These are phyloP conservation scores for Fusarium annulatum DNA, from an alignment of 2,329 filamentous ascomycete genomes.

Conservation along the genomic window DNA sequence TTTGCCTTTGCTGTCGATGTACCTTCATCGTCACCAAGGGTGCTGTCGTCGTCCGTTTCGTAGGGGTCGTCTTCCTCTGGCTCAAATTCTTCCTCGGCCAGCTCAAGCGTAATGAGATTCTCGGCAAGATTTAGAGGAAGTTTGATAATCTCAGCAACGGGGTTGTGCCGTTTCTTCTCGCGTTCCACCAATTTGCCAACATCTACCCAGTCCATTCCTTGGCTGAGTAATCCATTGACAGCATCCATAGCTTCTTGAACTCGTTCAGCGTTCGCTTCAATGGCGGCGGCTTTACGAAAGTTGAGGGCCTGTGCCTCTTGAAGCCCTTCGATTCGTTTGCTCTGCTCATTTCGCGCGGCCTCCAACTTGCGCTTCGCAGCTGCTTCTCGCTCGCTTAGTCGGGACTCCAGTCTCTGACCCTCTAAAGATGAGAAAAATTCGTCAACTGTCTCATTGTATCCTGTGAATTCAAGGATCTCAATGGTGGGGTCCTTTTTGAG, in stretches of 20 bases:
- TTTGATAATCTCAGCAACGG: constrained; percentile 87
- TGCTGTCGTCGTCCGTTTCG: constrained; percentile 74
- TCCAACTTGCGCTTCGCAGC: constrained; percentile 86
- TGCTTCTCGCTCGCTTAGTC: constrained; percentile 83
- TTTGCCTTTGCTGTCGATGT: constrained; percentile 53
- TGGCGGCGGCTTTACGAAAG: constrained; percentile 86
- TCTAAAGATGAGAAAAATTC: constrained; percentile 98
- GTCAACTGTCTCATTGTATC: constrained; percentile 93
- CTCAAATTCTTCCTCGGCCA: constrained; percentile 76
- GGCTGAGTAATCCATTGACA: constrained; percentile 88
- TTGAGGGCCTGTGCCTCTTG: constrained; percentile 86
- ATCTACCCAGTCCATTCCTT: constrained; percentile 98
- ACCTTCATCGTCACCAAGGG: constrained; percentile 51
- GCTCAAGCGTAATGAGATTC: constrained; percentile 83
- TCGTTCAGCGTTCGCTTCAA: constrained; percentile 89
- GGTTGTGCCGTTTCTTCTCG: constrained; percentile 83
- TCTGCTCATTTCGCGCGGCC: constrained; percentile 84
- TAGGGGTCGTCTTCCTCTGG: constrained; percentile 69
- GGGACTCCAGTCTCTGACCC: constrained; percentile 89
- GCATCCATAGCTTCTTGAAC: constrained; percentile 94
- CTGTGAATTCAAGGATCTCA: constrained; percentile 79
- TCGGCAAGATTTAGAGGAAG: constrained; percentile 90
- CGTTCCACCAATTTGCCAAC: constrained; percentile 89
- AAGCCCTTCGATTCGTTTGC: constrained; percentile 84
- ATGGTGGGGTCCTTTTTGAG: constrained; percentile 74